Evolutionary conservation across 208 protist genomes (phyloP), one percentile per base, ranked within the genome.

Genomic region (Cochliopodium minus): DNA sequence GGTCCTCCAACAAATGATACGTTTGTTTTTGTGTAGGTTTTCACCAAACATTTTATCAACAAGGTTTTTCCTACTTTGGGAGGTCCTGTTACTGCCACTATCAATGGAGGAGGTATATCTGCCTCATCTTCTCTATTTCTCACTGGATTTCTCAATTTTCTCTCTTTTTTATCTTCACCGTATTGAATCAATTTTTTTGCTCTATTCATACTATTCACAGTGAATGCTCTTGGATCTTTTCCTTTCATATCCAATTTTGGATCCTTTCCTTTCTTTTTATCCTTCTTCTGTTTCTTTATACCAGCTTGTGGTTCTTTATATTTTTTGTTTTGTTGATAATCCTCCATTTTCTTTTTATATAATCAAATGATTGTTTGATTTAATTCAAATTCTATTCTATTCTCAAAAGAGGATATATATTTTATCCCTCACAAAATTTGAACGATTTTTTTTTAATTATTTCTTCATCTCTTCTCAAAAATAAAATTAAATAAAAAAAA

Each of bases 41-140:
- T 95, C n/a, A 98, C 81, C 47, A 99, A 80, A 15, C 90, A 96
- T 20, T 81, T 75, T 38, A 97, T 96, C 20, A 98, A 57, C 13
- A 89, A 97, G 3, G 86, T 93, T 73, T 97, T 97, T 43, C 93
- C 93, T 25, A 88, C 80, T 17, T 82, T 73, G 1, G 90, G 90
- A 15, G 92, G 92, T 4, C 91, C 93, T 20, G 95, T 87, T 17
- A 98, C 88, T 15, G 77, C 89, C 25, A 98, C 84, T 1, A 95
- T 59, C 47, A 90, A 70, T 7, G 93, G 93, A 10, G 93, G 91
- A 54, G 88, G 78, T 35, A 79, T 68, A 1, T 78, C 65, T 26
- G 87, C 62, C n/a, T 62, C 26, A 59, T 84, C 72, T 32, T 71
- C 59, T 34, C 86, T 74, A 10, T 80, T 22, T 22, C n/a, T 17